phyloP scores from a whole-genome alignment of 2,329 filamentous ascomycete species.

The Hypoxylon sp. region DNA sequence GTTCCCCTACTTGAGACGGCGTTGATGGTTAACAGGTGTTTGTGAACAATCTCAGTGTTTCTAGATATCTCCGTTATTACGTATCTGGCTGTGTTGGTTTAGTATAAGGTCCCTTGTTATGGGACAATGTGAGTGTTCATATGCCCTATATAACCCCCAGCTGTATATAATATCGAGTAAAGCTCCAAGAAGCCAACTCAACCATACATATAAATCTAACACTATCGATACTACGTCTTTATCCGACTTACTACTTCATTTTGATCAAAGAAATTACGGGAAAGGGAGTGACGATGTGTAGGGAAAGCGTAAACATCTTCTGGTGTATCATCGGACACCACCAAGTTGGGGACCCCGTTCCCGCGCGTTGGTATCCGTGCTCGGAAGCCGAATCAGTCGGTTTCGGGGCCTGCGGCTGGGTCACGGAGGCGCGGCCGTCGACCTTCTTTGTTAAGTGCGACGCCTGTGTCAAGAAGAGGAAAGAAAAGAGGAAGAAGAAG shows the following conservation, averaged over 20 bases:
- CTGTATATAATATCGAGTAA: neutral
- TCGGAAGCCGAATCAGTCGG: neutral
- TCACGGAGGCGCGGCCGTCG: conserved; percentile 5
- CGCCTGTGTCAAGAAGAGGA: neutral
- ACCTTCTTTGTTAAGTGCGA: conserved; percentile 16
- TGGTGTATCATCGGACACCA: conserved; percentile 29
- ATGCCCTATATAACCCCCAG: neutral
- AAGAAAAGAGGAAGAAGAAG: neutral
- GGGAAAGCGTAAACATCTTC: conserved; percentile 1
- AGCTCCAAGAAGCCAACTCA: neutral
- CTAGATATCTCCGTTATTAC: neutral
- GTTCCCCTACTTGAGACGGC: neutral
- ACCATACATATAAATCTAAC: neutral
- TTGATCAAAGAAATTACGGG: no score
- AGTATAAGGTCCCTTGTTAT: neutral
- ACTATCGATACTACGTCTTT: neutral
- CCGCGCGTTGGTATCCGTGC: conserved; percentile 14
- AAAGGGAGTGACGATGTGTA: conserved; percentile 18
- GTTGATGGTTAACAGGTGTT: neutral
- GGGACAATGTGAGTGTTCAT: neutral
- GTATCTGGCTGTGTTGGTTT: no score
- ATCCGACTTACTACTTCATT: no score
- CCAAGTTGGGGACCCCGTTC: conserved; percentile 19
- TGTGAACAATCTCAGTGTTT: neutral
- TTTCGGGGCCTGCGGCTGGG: conserved; percentile 26